Base-by-base conservation (phyloP, 164 flowering plant genomes). In the grape (Vitis vinifera) region DNA sequence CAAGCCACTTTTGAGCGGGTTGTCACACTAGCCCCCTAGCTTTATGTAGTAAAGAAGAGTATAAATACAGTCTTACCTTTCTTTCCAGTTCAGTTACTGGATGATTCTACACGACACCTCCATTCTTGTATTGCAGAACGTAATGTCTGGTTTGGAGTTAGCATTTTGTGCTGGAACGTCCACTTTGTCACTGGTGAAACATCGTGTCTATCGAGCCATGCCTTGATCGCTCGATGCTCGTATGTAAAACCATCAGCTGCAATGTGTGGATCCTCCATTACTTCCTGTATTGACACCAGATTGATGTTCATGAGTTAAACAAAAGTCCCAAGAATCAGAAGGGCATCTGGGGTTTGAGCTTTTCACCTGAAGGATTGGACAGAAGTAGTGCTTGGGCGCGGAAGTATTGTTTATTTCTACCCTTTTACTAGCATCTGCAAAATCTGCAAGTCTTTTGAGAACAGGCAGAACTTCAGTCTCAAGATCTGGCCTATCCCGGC, bases 401-500 rank as follows among this genome's bases (percentile, higher is more conserved):
- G 58, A 62, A 30, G 69, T 48, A 70, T 63, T 71, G 65, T 70
- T 61, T 29, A 70, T 77, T 31, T 62, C 77, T 19, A 80, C 63
- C 67, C 71, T 85, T 5, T 66, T 44, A 75, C 67, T 75, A 50
- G 80, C 73, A 76, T 80, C 81, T 53, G 86, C 90, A 56, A 82
- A 29, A 57, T 85, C 81, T 29, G 75, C 76, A 51, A 94, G 84
- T 78, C 74, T 86, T 77, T 85, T 81, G 31, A 94, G 88, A 52
- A 82, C 73, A 1, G 93, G 97, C 52, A 93, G 66, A 14, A 91
- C 86, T 75, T 89, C 92, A 14, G 74, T 70, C 27, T 89, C 91
- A 64, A 93, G 87, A 79, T 93, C 97, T 44, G 98, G 96, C 67
- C 98, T 84, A 59, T 93, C 96, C 73, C 98, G 77, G 83, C 96